A percentile compares a stretch with the other conserved stretches of the same genome.
Evolutionary conservation across 179 eudicot genomes (phyloP).

Genomic region (Camellia oleifera): DNA sequence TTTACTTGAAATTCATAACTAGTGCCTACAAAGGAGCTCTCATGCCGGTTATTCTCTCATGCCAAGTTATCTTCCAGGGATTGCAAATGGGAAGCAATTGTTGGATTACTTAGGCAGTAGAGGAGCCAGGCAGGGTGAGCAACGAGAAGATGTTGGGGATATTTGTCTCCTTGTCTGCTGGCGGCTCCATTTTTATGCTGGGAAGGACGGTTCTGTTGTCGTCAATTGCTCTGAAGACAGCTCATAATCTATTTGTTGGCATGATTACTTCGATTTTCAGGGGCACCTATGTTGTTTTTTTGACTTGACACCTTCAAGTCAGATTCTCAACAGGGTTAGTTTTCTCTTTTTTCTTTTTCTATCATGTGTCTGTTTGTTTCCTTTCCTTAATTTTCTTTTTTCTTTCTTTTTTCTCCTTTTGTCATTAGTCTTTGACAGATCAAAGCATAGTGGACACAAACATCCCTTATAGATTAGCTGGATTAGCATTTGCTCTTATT

Average conservation of each 20-base stretch:
- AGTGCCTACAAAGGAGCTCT: slow-evolving; percentile 76
- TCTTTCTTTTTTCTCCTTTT: background rate
- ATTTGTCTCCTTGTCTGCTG: slow-evolving; percentile 62
- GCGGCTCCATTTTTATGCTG: slow-evolving; percentile 70
- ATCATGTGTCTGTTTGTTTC: no score
- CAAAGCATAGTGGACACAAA: slow-evolving; percentile 84
- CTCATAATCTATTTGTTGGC: slow-evolving; percentile 52
- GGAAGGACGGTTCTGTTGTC: slow-evolving; percentile 79
- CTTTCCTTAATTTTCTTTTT: background rate
- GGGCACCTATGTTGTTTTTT: slow-evolving; percentile 79
- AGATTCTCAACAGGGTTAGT: slow-evolving; percentile 72
- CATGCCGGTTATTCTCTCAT: slow-evolving; percentile 63
- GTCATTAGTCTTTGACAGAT: slow-evolving; percentile 75
- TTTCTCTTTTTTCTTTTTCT: background rate
- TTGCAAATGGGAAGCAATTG: slow-evolving; percentile 78
- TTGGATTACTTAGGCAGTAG: slow-evolving; percentile 92
- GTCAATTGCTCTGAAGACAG: slow-evolving; percentile 69
- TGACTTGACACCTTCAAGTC: slow-evolving; percentile 79
- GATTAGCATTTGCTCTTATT: slow-evolving; percentile 78
- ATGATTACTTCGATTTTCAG: slow-evolving; percentile 69
- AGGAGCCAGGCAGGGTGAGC: slow-evolving; percentile 44
- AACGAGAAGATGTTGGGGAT: slow-evolving; percentile 33
- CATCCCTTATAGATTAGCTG: slow-evolving; percentile 85
- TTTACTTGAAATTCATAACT: slow-evolving; percentile 61
- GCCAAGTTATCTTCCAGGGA: slow-evolving; percentile 71